phyloP scores from a whole-genome alignment of 2,329 filamentous ascomycete genomes.

The Magnaporthiopsis poae region DNA sequence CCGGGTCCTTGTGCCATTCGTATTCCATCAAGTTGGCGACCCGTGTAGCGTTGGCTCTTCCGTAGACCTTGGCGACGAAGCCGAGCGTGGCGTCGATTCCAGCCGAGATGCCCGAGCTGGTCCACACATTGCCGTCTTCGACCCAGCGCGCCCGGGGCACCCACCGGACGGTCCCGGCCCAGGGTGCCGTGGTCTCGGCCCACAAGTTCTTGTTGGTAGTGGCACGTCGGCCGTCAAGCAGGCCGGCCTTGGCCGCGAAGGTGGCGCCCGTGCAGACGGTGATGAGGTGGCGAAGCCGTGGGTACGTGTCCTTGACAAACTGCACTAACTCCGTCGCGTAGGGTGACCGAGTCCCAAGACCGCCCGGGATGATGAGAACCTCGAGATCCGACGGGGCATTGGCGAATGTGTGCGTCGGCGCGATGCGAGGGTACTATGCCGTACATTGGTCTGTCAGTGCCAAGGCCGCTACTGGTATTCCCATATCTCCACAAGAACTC shows the following conservation, averaged over 20 bases:
- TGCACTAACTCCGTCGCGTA: slow-evolving; percentile 18
- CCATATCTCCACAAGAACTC: too few relatives aligned
- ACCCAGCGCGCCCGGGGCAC: slow-evolving; percentile 54
- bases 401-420: slow-evolving; percentile 42
- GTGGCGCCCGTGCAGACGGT: slow-evolving; percentile 59
- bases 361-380: slow-evolving; percentile 58
- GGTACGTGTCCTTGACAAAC: slow-evolving; percentile 37
- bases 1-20: not conserved
- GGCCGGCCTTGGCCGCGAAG: slow-evolving; percentile 46
- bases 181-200: slow-evolving; percentile 11
- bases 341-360: slow-evolving; percentile 35
- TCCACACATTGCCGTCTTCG: slow-evolving; percentile 57
- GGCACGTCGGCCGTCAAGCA: slow-evolving; percentile 49
- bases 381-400: slow-evolving; percentile 42
- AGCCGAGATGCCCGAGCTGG: slow-evolving; percentile 41
- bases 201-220: slow-evolving; percentile 59
- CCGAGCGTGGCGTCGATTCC: slow-evolving; percentile 13
- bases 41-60: slow-evolving; percentile 28
- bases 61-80: slow-evolving; percentile 27
- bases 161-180: slow-evolving; percentile 47
- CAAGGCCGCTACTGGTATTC: not conserved
- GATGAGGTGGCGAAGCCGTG: slow-evolving; percentile 43
- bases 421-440: not conserved
- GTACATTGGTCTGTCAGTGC: not conserved
- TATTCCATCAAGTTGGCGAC: slow-evolving; percentile 33